Evolutionary conservation across 768 basidiomycete genomes (phyloP).

Genomic region (Termitomyces heimii): DNA sequence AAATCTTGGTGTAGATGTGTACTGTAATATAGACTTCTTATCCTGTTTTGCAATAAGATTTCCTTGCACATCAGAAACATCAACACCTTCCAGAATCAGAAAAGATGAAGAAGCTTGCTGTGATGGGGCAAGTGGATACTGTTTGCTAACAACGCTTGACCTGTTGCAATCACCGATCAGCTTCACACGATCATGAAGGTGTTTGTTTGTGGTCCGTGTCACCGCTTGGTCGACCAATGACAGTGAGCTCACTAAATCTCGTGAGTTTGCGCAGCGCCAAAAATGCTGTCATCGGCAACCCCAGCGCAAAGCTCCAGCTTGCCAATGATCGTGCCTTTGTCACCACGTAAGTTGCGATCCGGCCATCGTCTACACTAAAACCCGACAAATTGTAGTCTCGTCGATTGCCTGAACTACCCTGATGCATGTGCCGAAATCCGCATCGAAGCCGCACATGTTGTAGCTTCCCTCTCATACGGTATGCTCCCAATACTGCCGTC

Average conservation of each 20-base stretch:
- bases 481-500: not conserved
- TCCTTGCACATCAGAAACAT: no score
- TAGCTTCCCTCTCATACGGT: constrained; percentile 73
- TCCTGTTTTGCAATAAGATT: no score
- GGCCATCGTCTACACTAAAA: constrained; percentile 13
- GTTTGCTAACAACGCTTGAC: no score
- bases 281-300: constrained; percentile 77
- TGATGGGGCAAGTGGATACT: no score
- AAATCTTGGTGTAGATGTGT: no score
- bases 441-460: constrained; percentile 69
- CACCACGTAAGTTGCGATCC: constrained; percentile 44
- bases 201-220: not conserved
- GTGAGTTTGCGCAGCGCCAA: constrained; percentile 59
- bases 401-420: constrained; percentile 49
- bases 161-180: not conserved
- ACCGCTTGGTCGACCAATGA: constrained; percentile 16
- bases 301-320: constrained; percentile 57
- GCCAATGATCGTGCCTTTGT: constrained; percentile 54
- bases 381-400: constrained; percentile 36
- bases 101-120: no score
- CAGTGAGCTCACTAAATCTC: constrained; percentile 16
- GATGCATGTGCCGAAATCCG: constrained; percentile 39
- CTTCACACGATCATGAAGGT: not conserved
- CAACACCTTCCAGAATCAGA: no score
- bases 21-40: no score